Percentiles rank a stretch among this genome's conserved stretches.
phyloP scores from a whole-genome alignment of 768 basidiomycete species.

The Boletus insuetus region DNA sequence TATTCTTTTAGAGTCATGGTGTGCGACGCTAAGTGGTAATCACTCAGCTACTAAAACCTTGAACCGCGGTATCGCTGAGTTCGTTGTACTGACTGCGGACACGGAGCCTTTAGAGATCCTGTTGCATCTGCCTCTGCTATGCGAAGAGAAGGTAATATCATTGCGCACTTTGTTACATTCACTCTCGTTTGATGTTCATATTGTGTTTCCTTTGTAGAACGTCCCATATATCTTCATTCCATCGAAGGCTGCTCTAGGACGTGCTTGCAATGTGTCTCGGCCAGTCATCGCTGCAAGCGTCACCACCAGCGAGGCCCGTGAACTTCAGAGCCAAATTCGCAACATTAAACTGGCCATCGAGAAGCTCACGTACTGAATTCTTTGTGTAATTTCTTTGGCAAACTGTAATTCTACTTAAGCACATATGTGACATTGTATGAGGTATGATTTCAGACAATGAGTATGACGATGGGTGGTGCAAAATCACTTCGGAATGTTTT shows the following conservation, averaged over 20 bases:
- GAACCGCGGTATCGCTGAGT: constrained; percentile 96
- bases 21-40: constrained; percentile 4
- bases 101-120: constrained; percentile 98
- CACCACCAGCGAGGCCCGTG: constrained; percentile 93
- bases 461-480: neutral
- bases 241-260: constrained; percentile 91
- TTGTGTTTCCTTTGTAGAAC: constrained; percentile 51
- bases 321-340: constrained; percentile 85
- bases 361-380: constrained; percentile 49
- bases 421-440: constrained; percentile 8
- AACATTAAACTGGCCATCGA: constrained; percentile 83
- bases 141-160: constrained; percentile 87
- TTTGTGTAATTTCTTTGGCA: constrained; percentile 1
- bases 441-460: neutral
- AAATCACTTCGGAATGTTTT: constrained; percentile 79
- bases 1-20: neutral
- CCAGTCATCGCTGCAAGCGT: constrained; percentile 95
- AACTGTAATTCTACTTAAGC: constrained; percentile 8
- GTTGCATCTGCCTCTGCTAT: constrained; percentile 93
- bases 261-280: constrained; percentile 93
- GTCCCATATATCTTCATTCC: constrained; percentile 95
- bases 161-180: neutral
- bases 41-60: constrained; percentile 89
- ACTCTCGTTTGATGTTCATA: neutral
- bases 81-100: constrained; percentile 94